Percentiles rank a stretch among this genome's conserved stretches.
Conservation (phyloP, 371 early-diverging fungal genomes). For the Lichtheimia corymbifera region DNA sequence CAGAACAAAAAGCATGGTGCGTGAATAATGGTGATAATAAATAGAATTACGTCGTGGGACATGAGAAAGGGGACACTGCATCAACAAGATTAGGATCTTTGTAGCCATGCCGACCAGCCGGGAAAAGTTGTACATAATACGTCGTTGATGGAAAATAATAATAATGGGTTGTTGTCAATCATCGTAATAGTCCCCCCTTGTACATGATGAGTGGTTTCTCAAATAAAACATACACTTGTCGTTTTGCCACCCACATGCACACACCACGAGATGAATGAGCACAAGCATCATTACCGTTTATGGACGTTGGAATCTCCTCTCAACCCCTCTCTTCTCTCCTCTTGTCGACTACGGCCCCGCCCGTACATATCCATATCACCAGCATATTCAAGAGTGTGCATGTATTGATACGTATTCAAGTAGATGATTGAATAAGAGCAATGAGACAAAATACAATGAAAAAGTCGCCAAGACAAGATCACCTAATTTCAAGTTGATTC, state of each 20-base stretch:
- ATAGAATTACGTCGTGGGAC: slow-evolving; percentile 9
- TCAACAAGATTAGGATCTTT: not conserved
- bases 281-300: slow-evolving; percentile 22
- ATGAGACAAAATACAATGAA: not conserved
- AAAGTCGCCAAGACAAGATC: slow-evolving; percentile 6
- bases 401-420: not conserved
- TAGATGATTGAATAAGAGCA: not conserved
- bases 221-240: not conserved
- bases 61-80: slow-evolving; percentile 5
- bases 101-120: not conserved
- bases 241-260: slow-evolving; percentile 21
- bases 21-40: not conserved
- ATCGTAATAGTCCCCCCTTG: not conserved
- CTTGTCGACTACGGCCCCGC: not conserved
- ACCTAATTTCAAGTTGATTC: slow-evolving; percentile 8
- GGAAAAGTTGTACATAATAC: not conserved
- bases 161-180: not conserved
- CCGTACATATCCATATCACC: not conserved
- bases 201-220: not conserved
- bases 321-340: not conserved
- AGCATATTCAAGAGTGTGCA: slow-evolving; percentile 1
- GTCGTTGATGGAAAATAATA: not conserved
- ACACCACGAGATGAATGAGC: slow-evolving; percentile 23
- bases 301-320: slow-evolving; percentile 1
- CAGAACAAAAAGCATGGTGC: not conserved